Evolutionary conservation across 129 eudicot genomes (phyloP), one percentile per base, ranked within the genome.

Genomic region (Erigeron canadensis): DNA sequence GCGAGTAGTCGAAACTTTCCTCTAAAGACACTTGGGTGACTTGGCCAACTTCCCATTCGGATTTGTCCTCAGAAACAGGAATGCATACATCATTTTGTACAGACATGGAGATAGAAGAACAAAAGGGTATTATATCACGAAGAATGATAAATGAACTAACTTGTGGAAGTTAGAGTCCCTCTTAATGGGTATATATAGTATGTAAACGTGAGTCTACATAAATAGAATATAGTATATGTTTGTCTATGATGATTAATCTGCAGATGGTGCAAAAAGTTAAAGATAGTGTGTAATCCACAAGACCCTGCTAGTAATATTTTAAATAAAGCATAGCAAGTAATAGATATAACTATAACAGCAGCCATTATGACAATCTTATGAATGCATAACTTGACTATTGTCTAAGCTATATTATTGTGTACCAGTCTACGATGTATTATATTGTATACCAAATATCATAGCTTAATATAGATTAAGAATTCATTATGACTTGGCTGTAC

Each of bases 251-350:
- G 82, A 60, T 58, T 22, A 22, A 57, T 37, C 1, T 66, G 60
- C 57, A 41, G 65, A 56, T 80, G 48, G 76, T 61, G 76, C 45
- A 68, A 44, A 66, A 73, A 70, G 83, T 45, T 59, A 15, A 55
- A 59, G 76, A 63, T 63, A 75, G 76, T 80, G 80, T 63, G 80
- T 38, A 54, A 63, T 22, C 73, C 84, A 69, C 80, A 80, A 75
- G 73, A 80, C 78, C 69, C 55, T 62, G 42, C 41, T 67, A 69
- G 22, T 61, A 42, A 62, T 58, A 37, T 28, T 59, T 71, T 40
- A 34, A 51, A 53, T 8, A 72, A 78, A 65, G 55, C 48, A 76
- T 45, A 21, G 28, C 80, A 59, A 10, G 10, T 53, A 56, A 50
- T 50, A 8, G 40, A 46, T 43, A 34, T 13, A 28, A 12, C 37